Base-by-base conservation (phyloP, 345 rosid genomes). In the Salix brachista region DNA sequence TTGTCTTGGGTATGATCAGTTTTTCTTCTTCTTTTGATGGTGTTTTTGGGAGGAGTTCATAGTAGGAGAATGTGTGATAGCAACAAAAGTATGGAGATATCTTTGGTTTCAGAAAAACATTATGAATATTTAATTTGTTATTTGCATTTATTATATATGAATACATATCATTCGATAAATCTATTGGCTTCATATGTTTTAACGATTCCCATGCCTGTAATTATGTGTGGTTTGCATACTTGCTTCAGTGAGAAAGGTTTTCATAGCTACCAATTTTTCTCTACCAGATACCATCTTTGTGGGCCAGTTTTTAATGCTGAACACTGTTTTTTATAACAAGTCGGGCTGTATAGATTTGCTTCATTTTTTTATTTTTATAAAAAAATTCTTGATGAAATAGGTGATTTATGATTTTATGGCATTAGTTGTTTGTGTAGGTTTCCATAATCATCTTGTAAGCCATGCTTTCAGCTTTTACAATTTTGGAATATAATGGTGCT, bases 131-230 rank as follows among this genome's bases (percentile, higher is more conserved):
- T 12, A 4, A 6, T 30, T 10, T 13, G 39, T 2, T 50, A 16
- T 32, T 66, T 62, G 70, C 69, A 78, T 67, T 54, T 18, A 54
- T 48, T 26, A 66, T n/a, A 72, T 56, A 56, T 56, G 44, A 41
- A 64, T 68, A 28, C 28, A 36, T 65, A 21, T 64, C 41, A 50
- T n/a, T n/a, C 2, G 8, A 19, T 67, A 79, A 56, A 62, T 79
- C 78, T 74, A 56, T 42, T 21, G 84, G 83, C 83, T 76, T 75
- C 85, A 71, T 64, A 8, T 71, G 74, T 67, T 82, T 36, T 68
- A 80, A 75, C 75, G 80, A 39, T 69, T 81, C 70, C 79, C 80
- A 52, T 75, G 65, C 67, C 75, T 54, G 39, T n/a, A 66, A 50
- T 16, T 12, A 62, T 54, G 74, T 62, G 73, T 83, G 78, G 75